Base-by-base conservation (phyloP, 2,329 filamentous ascomycete genomes). In the Zarea fungicola region DNA sequence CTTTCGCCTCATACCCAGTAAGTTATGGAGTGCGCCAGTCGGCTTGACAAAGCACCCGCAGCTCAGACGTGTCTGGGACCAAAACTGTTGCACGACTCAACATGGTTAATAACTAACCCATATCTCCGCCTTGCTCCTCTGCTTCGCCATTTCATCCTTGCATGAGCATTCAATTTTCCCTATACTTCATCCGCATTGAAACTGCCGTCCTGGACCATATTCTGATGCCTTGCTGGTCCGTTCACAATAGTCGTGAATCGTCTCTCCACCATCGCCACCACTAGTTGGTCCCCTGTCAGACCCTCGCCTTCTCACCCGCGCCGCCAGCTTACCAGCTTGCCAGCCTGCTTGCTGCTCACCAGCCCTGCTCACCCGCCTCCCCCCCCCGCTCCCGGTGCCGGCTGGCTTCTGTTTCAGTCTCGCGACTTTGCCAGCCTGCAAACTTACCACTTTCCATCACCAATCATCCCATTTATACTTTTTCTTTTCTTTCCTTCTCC, bases 401-500 rank as follows among this genome's bases (percentile, higher is more conserved):
- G 36, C 29, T 28, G 19, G 39, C 29, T 28, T 41, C 29, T 22
- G 37, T 48, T 48, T 42, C 36, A 48, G 37, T 28, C 22, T 22
- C 22, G 26, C 18, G 29, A 11, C 22, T 48, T 48, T 22, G 35
- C 45, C 37, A 35, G 36, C 32, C 3, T 16, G n/a, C n/a, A 6
- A 29, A 42, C 32, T 28, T 42, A 18, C 39, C 21, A 31, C 46
- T 49, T 13, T 23, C 22, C 46, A 42, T 37, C 39, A 42, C 32
- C 42, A 36, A 34, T 42, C 39, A 49, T 49, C 39, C 42, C 39
- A 42, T 42, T 29, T 25, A 39, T 25, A 13, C 16, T 13, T 26
- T 32, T 36, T 40, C 10, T 6, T 32, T 11, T 41, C 25, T 23
- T 21, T 35, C 14, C 10, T 37, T 10, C 25, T n/a, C 16, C 8